phyloP scores from a whole-genome alignment of 2,329 filamentous ascomycete species.

The Phyllosticta citribraziliensis region DNA sequence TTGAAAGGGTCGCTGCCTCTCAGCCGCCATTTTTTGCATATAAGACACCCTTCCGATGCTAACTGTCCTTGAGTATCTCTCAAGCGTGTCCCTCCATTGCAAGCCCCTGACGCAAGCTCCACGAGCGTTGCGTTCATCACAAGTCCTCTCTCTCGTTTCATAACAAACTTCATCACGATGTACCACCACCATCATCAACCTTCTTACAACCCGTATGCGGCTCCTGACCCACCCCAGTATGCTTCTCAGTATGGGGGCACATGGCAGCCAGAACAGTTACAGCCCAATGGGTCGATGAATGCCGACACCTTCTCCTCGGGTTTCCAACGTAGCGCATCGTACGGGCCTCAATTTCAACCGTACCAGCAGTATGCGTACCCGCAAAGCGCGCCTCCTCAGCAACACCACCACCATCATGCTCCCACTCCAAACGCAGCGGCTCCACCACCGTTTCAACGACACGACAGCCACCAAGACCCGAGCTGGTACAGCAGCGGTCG shows the following conservation, averaged over 20 bases:
- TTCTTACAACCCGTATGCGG: slow-evolving; percentile 1
- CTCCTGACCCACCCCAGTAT: slow-evolving; percentile 4
- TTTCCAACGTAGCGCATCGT: neutral
- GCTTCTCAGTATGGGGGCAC: slow-evolving; percentile 1
- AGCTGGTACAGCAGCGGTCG: neutral
- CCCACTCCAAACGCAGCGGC: neutral
- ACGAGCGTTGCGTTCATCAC: neutral
- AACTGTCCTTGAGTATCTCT: neutral
- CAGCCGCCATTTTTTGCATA: neutral
- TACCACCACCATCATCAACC: slow-evolving; percentile 7
- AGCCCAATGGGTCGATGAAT: neutral
- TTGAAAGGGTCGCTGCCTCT: neutral
- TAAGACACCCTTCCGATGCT: neutral
- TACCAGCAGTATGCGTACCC: neutral
- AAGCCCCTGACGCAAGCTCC: neutral
- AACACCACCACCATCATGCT: neutral
- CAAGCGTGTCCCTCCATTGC: neutral
- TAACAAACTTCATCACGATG: neutral
- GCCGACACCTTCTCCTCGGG: neutral
- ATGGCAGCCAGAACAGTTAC: neutral
- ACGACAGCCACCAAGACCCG: neutral
- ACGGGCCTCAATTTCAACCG: neutral
- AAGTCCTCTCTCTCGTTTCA: neutral
- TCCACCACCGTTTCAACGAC: neutral
- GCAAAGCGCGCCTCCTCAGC: neutral